Evolutionary conservation across 345 rosid species (phyloP).

Genomic region (Xanthoceras sorbifolium): DNA sequence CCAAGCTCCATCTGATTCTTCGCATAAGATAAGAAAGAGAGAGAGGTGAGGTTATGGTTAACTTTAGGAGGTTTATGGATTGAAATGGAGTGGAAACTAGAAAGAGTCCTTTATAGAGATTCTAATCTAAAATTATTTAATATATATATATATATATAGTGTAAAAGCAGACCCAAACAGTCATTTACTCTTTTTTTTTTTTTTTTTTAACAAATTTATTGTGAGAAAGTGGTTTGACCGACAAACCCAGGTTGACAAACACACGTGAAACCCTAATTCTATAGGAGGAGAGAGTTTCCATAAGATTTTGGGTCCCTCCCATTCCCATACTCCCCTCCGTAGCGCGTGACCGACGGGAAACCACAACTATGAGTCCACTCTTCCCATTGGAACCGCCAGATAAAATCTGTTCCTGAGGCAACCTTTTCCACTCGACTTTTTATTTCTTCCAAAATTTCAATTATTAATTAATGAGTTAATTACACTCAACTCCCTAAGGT

Average conservation of each 20-base stretch:
- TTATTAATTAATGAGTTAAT: no score
- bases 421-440: no score
- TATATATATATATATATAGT: neutral
- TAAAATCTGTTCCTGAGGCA: no score
- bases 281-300: neutral
- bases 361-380: neutral
- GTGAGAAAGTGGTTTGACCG: constrained; percentile 28
- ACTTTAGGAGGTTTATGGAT: neutral
- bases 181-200: neutral
- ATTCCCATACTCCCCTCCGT: neutral
- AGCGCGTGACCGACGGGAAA: constrained; percentile 8
- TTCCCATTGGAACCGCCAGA: neutral
- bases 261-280: constrained; percentile 16
- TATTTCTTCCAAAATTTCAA: no score
- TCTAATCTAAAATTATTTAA: neutral
- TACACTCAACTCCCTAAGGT: no score
- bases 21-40: neutral
- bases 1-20: constrained; percentile 34
- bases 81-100: constrained; percentile 8
- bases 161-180: neutral
- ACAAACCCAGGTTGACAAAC: constrained; percentile 28
- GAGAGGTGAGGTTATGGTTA: neutral
- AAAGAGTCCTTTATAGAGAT: constrained; percentile 6
- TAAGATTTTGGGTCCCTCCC: neutral
- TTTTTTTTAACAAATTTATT: neutral